Conservation (phyloP, 331 rosid species). For the Dryas integrifolia region DNA sequence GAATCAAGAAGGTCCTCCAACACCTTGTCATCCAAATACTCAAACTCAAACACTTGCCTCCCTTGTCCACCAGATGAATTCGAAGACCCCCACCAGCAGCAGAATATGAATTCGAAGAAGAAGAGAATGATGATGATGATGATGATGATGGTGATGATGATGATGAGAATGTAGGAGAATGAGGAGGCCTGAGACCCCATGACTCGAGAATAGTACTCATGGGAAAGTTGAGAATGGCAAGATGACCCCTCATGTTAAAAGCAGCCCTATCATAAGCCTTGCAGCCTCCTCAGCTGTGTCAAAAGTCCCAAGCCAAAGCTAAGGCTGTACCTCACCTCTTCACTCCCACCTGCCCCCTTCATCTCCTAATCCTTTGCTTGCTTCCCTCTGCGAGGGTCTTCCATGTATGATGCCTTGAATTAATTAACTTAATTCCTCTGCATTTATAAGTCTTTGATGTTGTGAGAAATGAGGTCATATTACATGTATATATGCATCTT, state of each 20-base stretch:
- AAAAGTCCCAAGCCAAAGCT: constrained; percentile 84
- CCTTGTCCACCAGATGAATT: constrained; percentile 27
- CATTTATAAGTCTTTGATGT: constrained; percentile 12
- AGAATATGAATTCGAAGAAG: constrained; percentile 8
- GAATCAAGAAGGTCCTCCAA: constrained; percentile 82
- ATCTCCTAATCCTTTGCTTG: constrained; percentile 23
- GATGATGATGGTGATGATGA: constrained; percentile 13
- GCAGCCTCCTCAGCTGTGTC: constrained; percentile 91
- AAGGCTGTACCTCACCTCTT: constrained; percentile 62
- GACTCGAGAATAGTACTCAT: constrained; percentile 66
- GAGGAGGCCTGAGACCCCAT: constrained; percentile 75
- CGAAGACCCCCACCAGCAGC: constrained; percentile 6
- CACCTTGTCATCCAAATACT: constrained; percentile 58
- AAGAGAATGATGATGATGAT: constrained; percentile 13
- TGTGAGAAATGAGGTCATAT: background rate
- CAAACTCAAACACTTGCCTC: constrained; percentile 62
- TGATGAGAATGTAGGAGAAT: constrained; percentile 41
- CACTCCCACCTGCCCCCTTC: constrained; percentile 28
- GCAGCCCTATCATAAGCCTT: constrained; percentile 86
- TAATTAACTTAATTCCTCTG: background rate
- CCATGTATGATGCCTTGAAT: constrained; percentile 30
- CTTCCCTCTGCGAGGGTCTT: constrained; percentile 46
- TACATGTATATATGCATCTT: background rate
- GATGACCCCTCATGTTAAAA: constrained; percentile 75
- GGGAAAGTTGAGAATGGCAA: constrained; percentile 83